Evolutionary conservation across 495 filamentous ascomycete genomes (phyloP).

Genomic region (Hypoxylon fuscum): DNA sequence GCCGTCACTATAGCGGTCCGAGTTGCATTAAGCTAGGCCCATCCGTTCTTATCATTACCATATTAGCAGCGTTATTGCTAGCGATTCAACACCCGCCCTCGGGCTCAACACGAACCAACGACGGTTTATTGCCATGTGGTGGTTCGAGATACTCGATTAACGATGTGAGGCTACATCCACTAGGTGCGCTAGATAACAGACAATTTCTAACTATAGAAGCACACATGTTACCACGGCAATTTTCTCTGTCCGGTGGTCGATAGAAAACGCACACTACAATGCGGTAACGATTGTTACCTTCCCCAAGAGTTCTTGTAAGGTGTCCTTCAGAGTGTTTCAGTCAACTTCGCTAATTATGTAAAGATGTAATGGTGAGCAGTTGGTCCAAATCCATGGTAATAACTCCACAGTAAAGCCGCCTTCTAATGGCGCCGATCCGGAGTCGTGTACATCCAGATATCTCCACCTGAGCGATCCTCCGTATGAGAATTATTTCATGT

Average conservation of each 20-base stretch:
- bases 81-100: slow-evolving; percentile 13
- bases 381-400: slow-evolving; percentile 36
- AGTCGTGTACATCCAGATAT: slow-evolving; percentile 28
- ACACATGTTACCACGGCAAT: slow-evolving; percentile 53
- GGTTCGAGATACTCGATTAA: slow-evolving; percentile 48
- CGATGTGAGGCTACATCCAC: slow-evolving; percentile 35
- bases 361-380: slow-evolving; percentile 37
- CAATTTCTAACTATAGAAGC: slow-evolving; percentile 35
- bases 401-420: slow-evolving; percentile 5
- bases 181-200: background rate
- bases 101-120: background rate
- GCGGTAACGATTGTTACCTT: slow-evolving; percentile 52
- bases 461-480: slow-evolving; percentile 52
- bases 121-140: slow-evolving; percentile 48
- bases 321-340: background rate
- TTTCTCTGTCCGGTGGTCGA: slow-evolving; percentile 54
- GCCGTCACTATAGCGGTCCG: background rate
- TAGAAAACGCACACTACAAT: slow-evolving; percentile 48
- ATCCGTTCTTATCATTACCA: slow-evolving; percentile 16
- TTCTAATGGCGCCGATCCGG: slow-evolving; percentile 2
- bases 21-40: slow-evolving; percentile 20
- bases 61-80: slow-evolving; percentile 29
- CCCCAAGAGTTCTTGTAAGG: slow-evolving; percentile 47
- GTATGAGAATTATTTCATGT: slow-evolving; percentile 71
- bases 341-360: slow-evolving; percentile 18